Percentiles rank a stretch among this genome's conserved stretches.
These are phyloP conservation scores for Colletotrichum kahawae DNA, from an alignment of 2,329 filamentous ascomycete species.

Conservation along the genomic window DNA sequence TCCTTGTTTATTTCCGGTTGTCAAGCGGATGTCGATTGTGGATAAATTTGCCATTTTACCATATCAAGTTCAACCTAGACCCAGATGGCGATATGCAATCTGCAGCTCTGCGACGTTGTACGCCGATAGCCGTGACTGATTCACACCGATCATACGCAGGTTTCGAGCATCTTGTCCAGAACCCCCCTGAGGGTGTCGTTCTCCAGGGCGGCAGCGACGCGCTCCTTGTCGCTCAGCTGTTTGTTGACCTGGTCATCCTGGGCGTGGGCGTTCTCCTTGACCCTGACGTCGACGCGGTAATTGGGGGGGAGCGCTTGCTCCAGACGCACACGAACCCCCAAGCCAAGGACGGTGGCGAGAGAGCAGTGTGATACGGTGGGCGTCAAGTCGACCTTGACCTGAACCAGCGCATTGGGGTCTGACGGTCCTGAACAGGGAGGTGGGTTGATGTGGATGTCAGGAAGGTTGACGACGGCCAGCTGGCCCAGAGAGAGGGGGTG, in stretches of 20 bases:
- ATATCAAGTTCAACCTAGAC: neutral
- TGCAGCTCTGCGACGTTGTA: neutral
- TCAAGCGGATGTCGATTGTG: neutral
- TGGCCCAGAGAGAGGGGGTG: constrained; percentile 94
- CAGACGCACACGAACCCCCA: constrained; percentile 88
- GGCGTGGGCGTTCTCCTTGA: constrained; percentile 95
- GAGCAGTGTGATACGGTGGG: constrained; percentile 98
- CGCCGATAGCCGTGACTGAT: neutral
- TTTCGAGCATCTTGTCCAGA: constrained; percentile 91
- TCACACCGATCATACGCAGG: constrained; percentile 62
- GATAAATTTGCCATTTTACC: neutral
- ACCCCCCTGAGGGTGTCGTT: constrained; percentile 90
- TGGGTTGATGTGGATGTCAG: constrained; percentile 82
- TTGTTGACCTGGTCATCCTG: constrained; percentile 97
- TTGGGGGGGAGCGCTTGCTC: constrained; percentile 93
- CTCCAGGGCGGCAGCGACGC: constrained; percentile 92
- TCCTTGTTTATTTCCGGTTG: neutral
- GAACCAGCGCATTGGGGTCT: constrained; percentile 64
- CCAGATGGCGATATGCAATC: neutral
- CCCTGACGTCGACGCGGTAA: constrained; percentile 89
- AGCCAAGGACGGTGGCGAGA: constrained; percentile 92
- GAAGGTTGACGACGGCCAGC: constrained; percentile 93
- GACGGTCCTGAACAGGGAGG: constrained; percentile 63
- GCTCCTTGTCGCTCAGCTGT: constrained; percentile 94
- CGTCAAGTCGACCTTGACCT: constrained; percentile 86